Evolutionary conservation across 495 filamentous ascomycete genomes (phyloP).

Genomic region (Neurospora sublineolata): DNA sequence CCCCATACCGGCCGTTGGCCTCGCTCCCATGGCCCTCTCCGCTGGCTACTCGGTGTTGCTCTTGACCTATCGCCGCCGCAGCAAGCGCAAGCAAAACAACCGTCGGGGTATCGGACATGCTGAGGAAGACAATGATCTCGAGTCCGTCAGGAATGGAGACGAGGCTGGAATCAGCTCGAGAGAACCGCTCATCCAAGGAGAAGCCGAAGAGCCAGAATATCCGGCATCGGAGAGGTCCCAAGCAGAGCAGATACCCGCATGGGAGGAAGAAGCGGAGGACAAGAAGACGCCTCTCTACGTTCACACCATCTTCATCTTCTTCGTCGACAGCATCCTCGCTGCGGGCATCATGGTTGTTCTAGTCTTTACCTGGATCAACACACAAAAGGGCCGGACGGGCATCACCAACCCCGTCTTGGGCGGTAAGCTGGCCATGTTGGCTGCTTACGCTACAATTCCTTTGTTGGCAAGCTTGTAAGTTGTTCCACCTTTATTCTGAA

Average conservation of each 20-base stretch:
- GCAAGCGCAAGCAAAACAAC: background rate
- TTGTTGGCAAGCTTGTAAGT: slow-evolving; percentile 31
- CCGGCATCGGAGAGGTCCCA: background rate
- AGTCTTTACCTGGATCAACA: slow-evolving; percentile 27
- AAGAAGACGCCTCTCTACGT: slow-evolving; percentile 6
- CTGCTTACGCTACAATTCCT: slow-evolving; percentile 29
- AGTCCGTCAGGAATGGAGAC: background rate
- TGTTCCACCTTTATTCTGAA: background rate
- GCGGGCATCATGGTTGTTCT: slow-evolving; percentile 26
- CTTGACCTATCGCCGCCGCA: slow-evolving; percentile 5
- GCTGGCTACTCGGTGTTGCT: slow-evolving; percentile 19
- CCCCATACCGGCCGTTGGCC: slow-evolving; percentile 27
- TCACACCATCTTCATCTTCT: slow-evolving; percentile 28
- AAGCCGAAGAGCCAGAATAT: background rate
- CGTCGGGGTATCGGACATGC: background rate
- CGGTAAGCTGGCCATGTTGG: slow-evolving; percentile 27
- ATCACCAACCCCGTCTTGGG: slow-evolving; percentile 2
- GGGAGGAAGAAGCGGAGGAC: slow-evolving; percentile 1
- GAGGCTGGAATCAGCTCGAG: background rate
- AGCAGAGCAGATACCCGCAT: slow-evolving; percentile 1
- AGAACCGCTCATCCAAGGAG: background rate
- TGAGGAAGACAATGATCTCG: slow-evolving; percentile 6
- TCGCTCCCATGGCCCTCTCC: slow-evolving; percentile 29
- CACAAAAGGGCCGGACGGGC: slow-evolving; percentile 1
- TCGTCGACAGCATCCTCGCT: slow-evolving; percentile 24